Base-by-base conservation (phyloP, 257 asterid species). In the Capsicum baccatum region DNA sequence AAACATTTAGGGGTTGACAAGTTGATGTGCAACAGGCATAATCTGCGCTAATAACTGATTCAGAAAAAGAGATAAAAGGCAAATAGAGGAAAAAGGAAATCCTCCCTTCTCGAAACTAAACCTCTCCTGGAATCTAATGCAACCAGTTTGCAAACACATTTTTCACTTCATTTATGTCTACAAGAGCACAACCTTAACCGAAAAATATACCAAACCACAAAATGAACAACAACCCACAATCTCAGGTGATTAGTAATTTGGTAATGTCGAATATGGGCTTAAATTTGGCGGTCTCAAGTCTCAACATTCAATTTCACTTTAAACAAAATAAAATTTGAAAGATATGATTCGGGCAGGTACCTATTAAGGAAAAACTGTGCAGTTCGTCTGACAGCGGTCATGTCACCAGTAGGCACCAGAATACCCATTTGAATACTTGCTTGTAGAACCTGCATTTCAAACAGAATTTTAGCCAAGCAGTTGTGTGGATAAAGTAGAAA, bases 381-480 rank as follows among this genome's bases (percentile, higher is more conserved):
- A 37, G 98, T 95, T 87, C 98, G 92, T 85, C 98, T 92, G 81
- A 95, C 96, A 83, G 98, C 98, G 47, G 98, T 95, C 97, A 88
- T 88, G 87, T 95, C 98, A 48, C 98, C 98, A 35, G 98, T 94
- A 64, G 97, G 98, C 79, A 95, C 98, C 57, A 92, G 91, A 87
- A 95, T 96, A 42, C 98, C 98, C 98, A 95, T 95, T 87, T 92
- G 98, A 87, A 94, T 87, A 94, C 88, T 91, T 84, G 98, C 95
- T 93, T 92, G 95, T 87, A 95, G 90, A 86, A 95, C 95, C 98
- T 94, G 91, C 80, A 88, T 73, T 85, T 69, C 37, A 80, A 81
- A 33, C 79, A 14, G 81, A 52, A 4, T 26, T 54, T 76, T 78
- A 78, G 82, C 15, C 15, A 55, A 54, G 64, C 48, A 52, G 54